A percentile compares a stretch with the other conserved stretches of the same genome.
phyloP scores from a whole-genome alignment of 2,329 filamentous ascomycete genomes.

The Hymenoscyphus albidus region DNA sequence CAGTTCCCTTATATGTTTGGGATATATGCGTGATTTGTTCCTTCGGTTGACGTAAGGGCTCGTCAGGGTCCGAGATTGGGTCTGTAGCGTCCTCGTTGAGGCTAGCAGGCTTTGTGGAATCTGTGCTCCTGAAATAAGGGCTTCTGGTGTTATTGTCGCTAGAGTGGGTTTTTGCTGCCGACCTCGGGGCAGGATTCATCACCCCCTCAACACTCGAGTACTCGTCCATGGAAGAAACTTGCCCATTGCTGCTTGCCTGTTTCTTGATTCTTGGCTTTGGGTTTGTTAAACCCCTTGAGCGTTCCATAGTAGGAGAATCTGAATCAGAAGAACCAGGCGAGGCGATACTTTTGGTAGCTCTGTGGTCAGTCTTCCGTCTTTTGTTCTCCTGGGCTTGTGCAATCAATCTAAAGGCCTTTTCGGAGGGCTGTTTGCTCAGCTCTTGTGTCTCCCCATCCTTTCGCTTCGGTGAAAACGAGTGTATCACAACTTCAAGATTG shows the following conservation, averaged over 20 bases:
- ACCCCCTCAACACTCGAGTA: not conserved
- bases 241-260: not conserved
- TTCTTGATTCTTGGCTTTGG: not conserved
- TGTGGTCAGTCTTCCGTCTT: not conserved
- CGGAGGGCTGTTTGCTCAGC: too few relatives aligned
- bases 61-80: constrained; percentile 13
- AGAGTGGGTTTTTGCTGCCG: not conserved
- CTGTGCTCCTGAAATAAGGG: not conserved
- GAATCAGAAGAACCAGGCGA: not conserved
- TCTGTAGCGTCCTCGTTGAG: constrained; percentile 9
- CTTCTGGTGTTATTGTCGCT: not conserved
- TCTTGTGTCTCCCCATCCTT: not conserved
- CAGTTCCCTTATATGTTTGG: not conserved
- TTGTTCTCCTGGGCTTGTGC: not conserved
- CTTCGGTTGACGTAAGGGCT: not conserved
- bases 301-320: not conserved
- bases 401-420: not conserved
- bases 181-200: not conserved
- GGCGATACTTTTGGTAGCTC: not conserved
- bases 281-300: not conserved
- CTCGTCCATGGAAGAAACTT: not conserved
- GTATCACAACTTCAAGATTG: too few relatives aligned
- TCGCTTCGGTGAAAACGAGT: not conserved
- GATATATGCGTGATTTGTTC: not conserved
- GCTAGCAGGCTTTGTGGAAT: not conserved